Evolutionary conservation across 768 basidiomycete species (phyloP).

Genomic region (Russula sp.): DNA sequence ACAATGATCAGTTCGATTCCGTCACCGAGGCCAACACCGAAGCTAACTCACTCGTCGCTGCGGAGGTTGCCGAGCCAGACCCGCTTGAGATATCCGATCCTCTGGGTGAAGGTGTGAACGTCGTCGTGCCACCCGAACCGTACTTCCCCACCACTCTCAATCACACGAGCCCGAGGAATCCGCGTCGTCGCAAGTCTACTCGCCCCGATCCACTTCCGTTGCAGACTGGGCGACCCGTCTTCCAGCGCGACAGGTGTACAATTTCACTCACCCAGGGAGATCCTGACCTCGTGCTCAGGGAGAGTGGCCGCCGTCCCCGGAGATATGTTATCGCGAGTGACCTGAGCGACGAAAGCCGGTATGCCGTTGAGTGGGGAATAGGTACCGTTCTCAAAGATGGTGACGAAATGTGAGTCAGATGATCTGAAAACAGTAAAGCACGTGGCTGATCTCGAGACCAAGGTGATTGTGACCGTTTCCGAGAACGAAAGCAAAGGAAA

Average conservation of each 20-base stretch:
- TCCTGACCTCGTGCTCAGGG: conserved; percentile 52
- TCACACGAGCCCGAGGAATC: conserved; percentile 36
- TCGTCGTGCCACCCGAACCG: conserved; percentile 79
- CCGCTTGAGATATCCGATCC: conserved; percentile 61
- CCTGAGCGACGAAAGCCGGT: conserved; percentile 88
- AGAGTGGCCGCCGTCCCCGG: conserved; percentile 54
- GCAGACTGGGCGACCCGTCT: conserved; percentile 71
- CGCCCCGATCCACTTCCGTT: conserved; percentile 64
- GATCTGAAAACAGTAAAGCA: neutral
- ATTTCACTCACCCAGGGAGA: conserved; percentile 86
- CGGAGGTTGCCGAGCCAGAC: conserved; percentile 54
- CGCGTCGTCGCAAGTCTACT: conserved; percentile 58
- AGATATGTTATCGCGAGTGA: conserved; percentile 91
- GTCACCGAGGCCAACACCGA: conserved; percentile 88
- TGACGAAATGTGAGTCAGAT: conserved; percentile 65
- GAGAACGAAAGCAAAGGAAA: conserved; percentile 89
- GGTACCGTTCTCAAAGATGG: conserved; percentile 94
- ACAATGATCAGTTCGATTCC: conserved; percentile 67
- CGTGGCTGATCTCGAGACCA: conserved; percentile 17
- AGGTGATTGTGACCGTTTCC: conserved; percentile 83
- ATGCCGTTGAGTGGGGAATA: conserved; percentile 97
- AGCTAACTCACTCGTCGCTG: conserved; percentile 62
- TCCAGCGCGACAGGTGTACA: conserved; percentile 90
- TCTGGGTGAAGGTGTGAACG: conserved; percentile 88
- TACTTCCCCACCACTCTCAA: conserved; percentile 77